Evolutionary conservation across 495 filamentous ascomycete genomes (phyloP), one percentile per base, ranked within the genome.

Genomic region (Jackrogersella minutella): DNA sequence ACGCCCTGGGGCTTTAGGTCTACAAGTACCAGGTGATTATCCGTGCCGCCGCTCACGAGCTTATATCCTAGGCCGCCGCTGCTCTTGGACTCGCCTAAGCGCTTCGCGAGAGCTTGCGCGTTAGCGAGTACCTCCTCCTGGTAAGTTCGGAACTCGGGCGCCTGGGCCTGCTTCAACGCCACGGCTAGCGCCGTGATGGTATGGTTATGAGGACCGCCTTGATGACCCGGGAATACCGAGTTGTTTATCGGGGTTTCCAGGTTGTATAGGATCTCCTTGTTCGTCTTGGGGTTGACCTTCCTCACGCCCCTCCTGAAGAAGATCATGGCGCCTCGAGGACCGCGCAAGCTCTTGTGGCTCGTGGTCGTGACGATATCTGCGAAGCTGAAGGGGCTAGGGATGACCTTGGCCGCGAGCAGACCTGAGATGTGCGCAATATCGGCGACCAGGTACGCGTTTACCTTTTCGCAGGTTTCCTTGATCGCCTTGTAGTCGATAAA

Each of bases 381-480:
- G 79, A 92, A 86, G 39, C 79, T 79, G 77, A 99, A 99, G n/a
- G 95, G 95, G 39, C 88, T 89, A 10, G 91, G 91, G 58, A 97
- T 85, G 30, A 97, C 96, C 67, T 89, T 90, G 43, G 92, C 96
- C 11, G 95, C 96, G 33, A 99, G 87, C 40, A 98, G 82, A 58
- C 95, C 95, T 17, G 93, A 97, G 65, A 99, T 96, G 70, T 99
- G 95, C n/a, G 95, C 95, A 88, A 99, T 98, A 73, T 99, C 95
- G 58, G 91, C 88, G 62, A 98, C 78, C 14, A 99, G 83, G 80
- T 98, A 99, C 66, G 93, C 91, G 63, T 91, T 92, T n/a, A 92
- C 86, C 70, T 93, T 93, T 67, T 96, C 90, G 65, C 90, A 88
- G 54, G 97, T 97, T 41, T 88, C 82, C 62, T 91, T 90, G 86